Conservation (phyloP, 2,329 filamentous ascomycete species). For the Calonectria naviculata region DNA sequence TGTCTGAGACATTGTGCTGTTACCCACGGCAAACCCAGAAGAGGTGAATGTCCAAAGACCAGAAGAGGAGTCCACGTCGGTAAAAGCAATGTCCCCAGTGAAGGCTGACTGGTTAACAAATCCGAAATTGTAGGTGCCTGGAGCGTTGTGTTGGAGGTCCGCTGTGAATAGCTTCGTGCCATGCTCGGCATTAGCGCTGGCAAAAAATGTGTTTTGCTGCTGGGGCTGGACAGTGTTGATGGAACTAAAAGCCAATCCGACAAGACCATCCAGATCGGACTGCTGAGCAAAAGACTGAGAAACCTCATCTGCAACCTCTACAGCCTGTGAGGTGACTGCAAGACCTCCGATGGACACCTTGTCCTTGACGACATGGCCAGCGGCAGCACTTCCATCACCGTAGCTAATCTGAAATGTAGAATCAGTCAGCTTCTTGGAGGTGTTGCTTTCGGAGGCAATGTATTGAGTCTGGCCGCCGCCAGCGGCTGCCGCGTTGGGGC, state of each 20-base stretch:
- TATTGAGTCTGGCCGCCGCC: conserved; percentile 54
- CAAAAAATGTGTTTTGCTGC: conserved; percentile 56
- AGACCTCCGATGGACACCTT: conserved; percentile 55
- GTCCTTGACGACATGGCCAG: conserved; percentile 57
- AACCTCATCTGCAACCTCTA: conserved; percentile 55
- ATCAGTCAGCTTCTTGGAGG: conserved; percentile 49
- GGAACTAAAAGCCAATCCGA: conserved; percentile 56
- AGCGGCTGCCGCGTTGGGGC: conserved; percentile 53
- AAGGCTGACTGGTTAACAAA: conserved; percentile 73
- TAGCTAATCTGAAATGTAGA: conserved; percentile 55
- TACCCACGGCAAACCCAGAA: conserved; percentile 33
- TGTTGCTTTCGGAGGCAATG: conserved; percentile 51
- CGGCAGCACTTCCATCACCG: conserved; percentile 55
- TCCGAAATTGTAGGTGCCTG: conserved; percentile 80
- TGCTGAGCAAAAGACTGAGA: conserved; percentile 52
- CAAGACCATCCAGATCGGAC: conserved; percentile 52
- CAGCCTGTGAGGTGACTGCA: conserved; percentile 52
- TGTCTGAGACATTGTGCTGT: conserved; percentile 42
- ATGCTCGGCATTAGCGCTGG: conserved; percentile 41
- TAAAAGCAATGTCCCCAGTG: conserved; percentile 70
- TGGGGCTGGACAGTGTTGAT: conserved; percentile 56
- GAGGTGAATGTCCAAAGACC: conserved; percentile 73
- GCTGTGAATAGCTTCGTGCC: conserved; percentile 70
- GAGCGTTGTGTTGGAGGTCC: conserved; percentile 65
- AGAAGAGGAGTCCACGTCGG: conserved; percentile 66